Percentiles rank a stretch among this genome's conserved stretches.
Conservation (phyloP, 192 early-diverging fungal genomes). For the Coemansia sp. region DNA sequence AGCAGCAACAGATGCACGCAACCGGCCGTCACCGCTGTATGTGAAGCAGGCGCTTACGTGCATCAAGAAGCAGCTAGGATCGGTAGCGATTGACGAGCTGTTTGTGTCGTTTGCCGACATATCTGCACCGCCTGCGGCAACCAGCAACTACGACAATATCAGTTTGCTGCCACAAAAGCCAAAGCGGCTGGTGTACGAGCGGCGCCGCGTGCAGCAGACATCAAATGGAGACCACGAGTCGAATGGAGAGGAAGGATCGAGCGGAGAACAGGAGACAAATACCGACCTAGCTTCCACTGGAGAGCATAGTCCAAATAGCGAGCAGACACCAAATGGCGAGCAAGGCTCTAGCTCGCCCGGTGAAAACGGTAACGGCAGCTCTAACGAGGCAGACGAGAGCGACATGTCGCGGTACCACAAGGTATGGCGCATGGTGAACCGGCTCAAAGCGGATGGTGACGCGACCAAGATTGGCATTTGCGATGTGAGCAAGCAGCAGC, state of each 20-base stretch:
- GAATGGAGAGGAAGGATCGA: too few species aligned
- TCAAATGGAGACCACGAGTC: too few species aligned
- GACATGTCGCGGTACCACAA: slow-evolving; percentile 48
- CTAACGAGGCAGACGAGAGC: not conserved
- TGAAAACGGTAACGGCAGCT: not conserved
- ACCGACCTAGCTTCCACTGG: too few species aligned
- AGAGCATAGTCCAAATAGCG: too few species aligned
- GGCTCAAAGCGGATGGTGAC: slow-evolving; percentile 25
- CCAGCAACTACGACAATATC: not conserved
- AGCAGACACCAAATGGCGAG: too few species aligned
- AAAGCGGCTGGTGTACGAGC: not conserved
- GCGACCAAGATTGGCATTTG: slow-evolving; percentile 41
- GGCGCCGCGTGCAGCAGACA: too few species aligned
- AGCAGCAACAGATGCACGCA: slow-evolving; percentile 27
- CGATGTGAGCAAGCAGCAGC: slow-evolving; percentile 31
- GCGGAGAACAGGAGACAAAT: too few species aligned
- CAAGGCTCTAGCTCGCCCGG: not conserved
- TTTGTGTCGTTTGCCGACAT: slow-evolving; percentile 42
- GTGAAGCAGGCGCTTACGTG: slow-evolving; percentile 41
- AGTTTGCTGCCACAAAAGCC: not conserved
- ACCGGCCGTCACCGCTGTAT: slow-evolving; percentile 44
- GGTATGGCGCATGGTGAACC: slow-evolving; percentile 29
- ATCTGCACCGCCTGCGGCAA: slow-evolving; percentile 6
- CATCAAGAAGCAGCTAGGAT: slow-evolving; percentile 38
- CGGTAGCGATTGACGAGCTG: slow-evolving; percentile 47